Base-by-base conservation (phyloP, 306 rosid species). In the Crataegus laevigata region DNA sequence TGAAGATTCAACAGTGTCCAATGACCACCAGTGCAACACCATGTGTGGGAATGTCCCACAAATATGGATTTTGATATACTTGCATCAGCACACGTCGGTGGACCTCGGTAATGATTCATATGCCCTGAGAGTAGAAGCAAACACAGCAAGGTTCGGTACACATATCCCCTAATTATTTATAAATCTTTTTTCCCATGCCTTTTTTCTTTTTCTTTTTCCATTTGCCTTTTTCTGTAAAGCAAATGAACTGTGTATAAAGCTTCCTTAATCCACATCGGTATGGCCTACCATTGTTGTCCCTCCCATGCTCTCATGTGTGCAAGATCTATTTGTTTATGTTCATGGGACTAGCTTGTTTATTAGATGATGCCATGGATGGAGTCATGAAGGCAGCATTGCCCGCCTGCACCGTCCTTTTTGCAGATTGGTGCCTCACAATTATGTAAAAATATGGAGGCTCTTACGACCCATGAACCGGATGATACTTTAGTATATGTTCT, bases 1-100 rank as follows among this genome's bases (percentile, higher is more conserved):
- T 86, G 85, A 83, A 82, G 74, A 81, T 78, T 73, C 72, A 75
- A 57, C 40, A 71, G 80, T 78, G 3, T 50, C 74, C 81, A 74
- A 74, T 68, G 57, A 60, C 74, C 79, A 78, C 58, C 36, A 80
- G 80, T 72, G 61, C 73, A 80, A 74, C 74, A 57, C 73, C 87
- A 86, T 88, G 68, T 73, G 92, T 88, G 88, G 72, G 55, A 66
- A 72, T 85, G 82, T 10, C 88, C 89, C 87, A 85, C 77, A 66
- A 29, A 30, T 30, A 18, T 8, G 68, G 68, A 63, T 55, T 61
- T 74, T 71, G 78, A 77, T 77, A 64, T 22, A 18, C 77, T 73
- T 67, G 68, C 66, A 77, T 84, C 6, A 82, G 75, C 65, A 77
- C 54, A 51, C 45, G 59, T 68, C 61, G 29, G 75, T 79, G 90